Base-by-base conservation (phyloP, 2,329 filamentous ascomycete genomes). In the Pyrenochaeta sp. region DNA sequence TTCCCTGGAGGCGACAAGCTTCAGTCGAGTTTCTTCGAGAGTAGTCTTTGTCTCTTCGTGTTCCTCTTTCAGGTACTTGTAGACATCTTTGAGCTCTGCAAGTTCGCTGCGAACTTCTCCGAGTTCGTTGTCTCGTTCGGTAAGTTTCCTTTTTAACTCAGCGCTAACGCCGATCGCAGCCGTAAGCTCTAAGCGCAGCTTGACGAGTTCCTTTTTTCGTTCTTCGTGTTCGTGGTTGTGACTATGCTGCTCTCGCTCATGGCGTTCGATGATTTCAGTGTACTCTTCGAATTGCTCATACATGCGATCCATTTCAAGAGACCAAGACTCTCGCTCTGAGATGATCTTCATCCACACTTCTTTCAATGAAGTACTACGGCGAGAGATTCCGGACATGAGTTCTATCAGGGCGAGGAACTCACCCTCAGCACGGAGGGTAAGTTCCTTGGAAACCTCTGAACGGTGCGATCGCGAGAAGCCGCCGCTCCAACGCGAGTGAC, bases 371-470 rank as follows among this genome's bases (percentile, higher is more conserved):
- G 49, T 31, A 21, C 45, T 48, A 14, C 44, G 41, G 14, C 52
- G 48, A 14, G 56, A 50, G 5, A 48, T 48, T 3, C 33, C 35
- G 12, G 56, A 31, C 56, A 56, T 59, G 20, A 59, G 52, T 15
- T 56, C 52, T 45, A 56, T 59, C 12, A 59, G 43, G 20, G 52
- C 48, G 18, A 59, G 47, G 23, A 56, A 59, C 37, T 56, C 48
- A 27, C 32, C 40, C 18, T 59, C 56, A 7, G 56, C 56, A 15
- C 49, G 23, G 4, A 30, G 12, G 7, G 56, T 44, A 15, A 59
- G 56, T 45, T 59, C 56, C 27, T 47, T 56, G 21, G 52, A 59
- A n/a, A 50, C 47, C 30, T 54, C 36, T 7, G 42, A 43, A 31
- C 48, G 55, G 29, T 58, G 51, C 11, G 43, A 44, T 5, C 37